phyloP scores from a whole-genome alignment of 352 stramenopile species.

The Sclerospora graminicola region DNA sequence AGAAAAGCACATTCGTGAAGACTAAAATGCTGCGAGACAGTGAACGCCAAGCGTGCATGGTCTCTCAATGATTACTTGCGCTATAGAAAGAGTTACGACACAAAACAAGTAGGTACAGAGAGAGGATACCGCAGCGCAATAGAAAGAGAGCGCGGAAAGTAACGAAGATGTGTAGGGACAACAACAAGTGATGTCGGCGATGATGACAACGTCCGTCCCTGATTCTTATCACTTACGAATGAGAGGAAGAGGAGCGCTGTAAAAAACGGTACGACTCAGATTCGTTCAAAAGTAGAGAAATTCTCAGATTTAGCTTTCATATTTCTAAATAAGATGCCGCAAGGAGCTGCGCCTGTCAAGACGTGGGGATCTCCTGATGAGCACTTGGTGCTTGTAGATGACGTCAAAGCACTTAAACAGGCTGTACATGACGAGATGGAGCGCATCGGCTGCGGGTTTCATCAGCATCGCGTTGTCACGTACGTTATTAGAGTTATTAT shows the following conservation, averaged over 20 bases:
- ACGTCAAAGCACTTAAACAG: slow-evolving; percentile 51
- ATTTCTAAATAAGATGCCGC: neutral
- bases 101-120: slow-evolving; percentile 5
- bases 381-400: slow-evolving; percentile 30
- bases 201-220: neutral
- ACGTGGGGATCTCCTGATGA: slow-evolving; percentile 20
- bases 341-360: slow-evolving; percentile 7
- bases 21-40: slow-evolving; percentile 71
- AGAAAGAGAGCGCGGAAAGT: neutral
- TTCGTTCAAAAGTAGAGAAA: no score
- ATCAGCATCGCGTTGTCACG: slow-evolving; percentile 58
- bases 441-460: slow-evolving; percentile 55
- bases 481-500: slow-evolving; percentile 37
- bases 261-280: no score
- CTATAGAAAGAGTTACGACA: slow-evolving; percentile 8
- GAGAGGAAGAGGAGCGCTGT: slow-evolving; percentile 3
- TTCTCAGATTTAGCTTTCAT: no score
- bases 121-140: slow-evolving; percentile 1
- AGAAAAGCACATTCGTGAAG: slow-evolving; percentile 85
- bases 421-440: slow-evolving; percentile 72
- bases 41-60: slow-evolving; percentile 54
- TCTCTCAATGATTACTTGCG: slow-evolving; percentile 4
- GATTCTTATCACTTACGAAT: neutral
- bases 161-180: slow-evolving; percentile 5
- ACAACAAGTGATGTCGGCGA: neutral